Percentiles rank a stretch among this genome's conserved stretches.
Evolutionary conservation across 768 basidiomycete genomes (phyloP).

Genomic region (Exsudoporus frostii): DNA sequence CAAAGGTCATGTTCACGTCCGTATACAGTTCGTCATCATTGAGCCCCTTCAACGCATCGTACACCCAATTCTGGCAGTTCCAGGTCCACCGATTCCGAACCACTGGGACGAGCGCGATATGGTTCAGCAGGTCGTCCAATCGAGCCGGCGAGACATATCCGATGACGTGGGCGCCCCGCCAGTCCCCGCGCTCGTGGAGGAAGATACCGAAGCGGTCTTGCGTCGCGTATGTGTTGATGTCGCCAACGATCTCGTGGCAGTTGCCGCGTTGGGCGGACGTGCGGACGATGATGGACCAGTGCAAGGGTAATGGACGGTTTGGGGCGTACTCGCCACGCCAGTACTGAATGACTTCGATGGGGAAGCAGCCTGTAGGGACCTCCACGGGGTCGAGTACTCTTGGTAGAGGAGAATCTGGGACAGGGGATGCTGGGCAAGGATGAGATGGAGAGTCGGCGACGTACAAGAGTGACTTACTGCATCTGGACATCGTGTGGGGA

Average conservation of each 20-base stretch:
- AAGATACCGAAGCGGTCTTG: slow-evolving; percentile 12
- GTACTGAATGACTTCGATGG: slow-evolving; percentile 27
- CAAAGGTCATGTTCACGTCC: slow-evolving; percentile 13
- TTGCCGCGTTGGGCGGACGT: slow-evolving; percentile 19
- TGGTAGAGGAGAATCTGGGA: not conserved
- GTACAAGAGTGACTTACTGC: not conserved
- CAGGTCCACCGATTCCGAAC: slow-evolving; percentile 15
- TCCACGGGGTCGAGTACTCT: slow-evolving; percentile 14
- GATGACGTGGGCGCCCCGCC: slow-evolving; percentile 24
- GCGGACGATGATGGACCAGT: slow-evolving; percentile 28
- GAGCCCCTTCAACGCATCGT: slow-evolving; percentile 17
- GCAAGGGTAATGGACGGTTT: slow-evolving; percentile 14
- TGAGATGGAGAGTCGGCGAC: not conserved
- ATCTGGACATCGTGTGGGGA: not conserved
- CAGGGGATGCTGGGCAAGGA: not conserved
- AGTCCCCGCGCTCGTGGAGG: slow-evolving; percentile 3
- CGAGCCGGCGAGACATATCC: slow-evolving; percentile 16
- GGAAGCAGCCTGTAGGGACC: slow-evolving; percentile 17
- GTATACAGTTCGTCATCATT: slow-evolving; percentile 11
- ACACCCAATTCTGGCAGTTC: slow-evolving; percentile 31
- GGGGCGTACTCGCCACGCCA: slow-evolving; percentile 23
- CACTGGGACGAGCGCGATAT: slow-evolving; percentile 17
- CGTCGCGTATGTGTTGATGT: slow-evolving; percentile 15
- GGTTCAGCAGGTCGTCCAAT: slow-evolving; percentile 7
- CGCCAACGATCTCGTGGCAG: slow-evolving; percentile 24